Evolutionary conservation across 2,329 filamentous ascomycete species (phyloP).

Genomic region (Bipolaris zeicola): DNA sequence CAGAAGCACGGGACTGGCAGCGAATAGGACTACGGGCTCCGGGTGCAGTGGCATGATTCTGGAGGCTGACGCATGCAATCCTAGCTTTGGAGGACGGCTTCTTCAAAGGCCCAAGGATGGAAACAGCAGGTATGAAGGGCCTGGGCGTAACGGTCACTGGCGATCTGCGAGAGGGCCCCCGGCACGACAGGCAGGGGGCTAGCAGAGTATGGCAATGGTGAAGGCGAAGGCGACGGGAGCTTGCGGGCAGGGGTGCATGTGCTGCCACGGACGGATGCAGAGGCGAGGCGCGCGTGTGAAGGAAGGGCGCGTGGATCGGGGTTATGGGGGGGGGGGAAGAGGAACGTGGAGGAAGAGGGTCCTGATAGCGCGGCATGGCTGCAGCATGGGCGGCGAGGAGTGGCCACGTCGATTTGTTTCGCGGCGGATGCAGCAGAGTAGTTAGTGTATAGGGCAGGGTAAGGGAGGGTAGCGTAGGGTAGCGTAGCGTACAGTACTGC

Average conservation of each 20-base stretch:
- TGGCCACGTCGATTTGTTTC: background rate
- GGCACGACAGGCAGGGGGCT: conserved; percentile 1
- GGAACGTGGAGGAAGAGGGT: background rate
- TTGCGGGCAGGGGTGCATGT: background rate
- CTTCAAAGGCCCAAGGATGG: too few species aligned
- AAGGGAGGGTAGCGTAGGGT: background rate
- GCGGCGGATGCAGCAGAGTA: background rate
- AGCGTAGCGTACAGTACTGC: background rate
- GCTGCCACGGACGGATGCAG: conserved; percentile 1
- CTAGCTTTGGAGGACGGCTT: background rate
- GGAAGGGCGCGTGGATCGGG: background rate
- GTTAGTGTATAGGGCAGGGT: background rate
- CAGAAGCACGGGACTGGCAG: background rate
- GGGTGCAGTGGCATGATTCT: background rate
- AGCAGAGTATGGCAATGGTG: background rate
- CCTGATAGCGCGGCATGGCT: background rate
- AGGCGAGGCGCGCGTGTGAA: conserved; percentile 1
- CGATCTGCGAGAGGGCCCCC: conserved; percentile 4
- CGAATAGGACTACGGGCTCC: background rate
- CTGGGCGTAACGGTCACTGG: conserved; percentile 3
- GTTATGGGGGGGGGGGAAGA: background rate
- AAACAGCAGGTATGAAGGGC: too few species aligned
- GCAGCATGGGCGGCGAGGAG: conserved; percentile 4
- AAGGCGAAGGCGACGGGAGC: background rate
- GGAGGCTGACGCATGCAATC: background rate